Evolutionary conservation across 1,139 yeast genomes (phyloP).

Genomic region (Scheffersomyces titani): DNA sequence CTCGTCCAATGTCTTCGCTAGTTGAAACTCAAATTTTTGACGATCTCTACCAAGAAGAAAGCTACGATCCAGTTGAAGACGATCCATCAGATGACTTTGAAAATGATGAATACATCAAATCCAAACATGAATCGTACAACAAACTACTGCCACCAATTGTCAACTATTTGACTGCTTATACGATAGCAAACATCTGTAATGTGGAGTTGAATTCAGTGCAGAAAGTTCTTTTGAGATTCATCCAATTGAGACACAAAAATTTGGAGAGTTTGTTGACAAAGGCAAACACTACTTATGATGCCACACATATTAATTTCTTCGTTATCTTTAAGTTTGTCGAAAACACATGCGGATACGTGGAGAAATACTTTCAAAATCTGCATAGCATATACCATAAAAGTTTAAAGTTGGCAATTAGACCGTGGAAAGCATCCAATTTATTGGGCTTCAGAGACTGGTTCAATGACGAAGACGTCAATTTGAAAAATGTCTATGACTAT

Average conservation of each 20-base stretch:
- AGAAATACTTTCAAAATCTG: slow-evolving; percentile 22
- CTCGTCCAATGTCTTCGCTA: background rate
- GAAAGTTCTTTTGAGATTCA: slow-evolving; percentile 22
- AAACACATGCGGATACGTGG: slow-evolving; percentile 32
- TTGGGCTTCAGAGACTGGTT: slow-evolving; percentile 36
- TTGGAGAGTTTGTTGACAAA: slow-evolving; percentile 17
- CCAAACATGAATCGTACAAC: slow-evolving; percentile 15
- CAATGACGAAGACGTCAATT: slow-evolving; percentile 12
- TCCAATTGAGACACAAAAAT: slow-evolving; percentile 25
- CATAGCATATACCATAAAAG: slow-evolving; percentile 21
- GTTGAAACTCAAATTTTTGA: slow-evolving; percentile 2
- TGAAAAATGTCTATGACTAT: slow-evolving; percentile 9
- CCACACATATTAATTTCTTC: slow-evolving; percentile 23
- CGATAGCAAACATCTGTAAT: slow-evolving; percentile 25
- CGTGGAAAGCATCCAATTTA: slow-evolving; percentile 31
- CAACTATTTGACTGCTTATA: slow-evolving; percentile 35
- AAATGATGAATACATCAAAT: slow-evolving; percentile 12
- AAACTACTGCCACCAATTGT: slow-evolving; percentile 31
- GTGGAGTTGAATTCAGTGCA: slow-evolving; percentile 20
- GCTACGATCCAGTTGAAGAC: slow-evolving; percentile 16
- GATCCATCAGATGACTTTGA: slow-evolving; percentile 7
- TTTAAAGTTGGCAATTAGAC: slow-evolving; percentile 18
- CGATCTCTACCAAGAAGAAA: slow-evolving; percentile 20
- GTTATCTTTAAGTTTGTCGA: slow-evolving; percentile 34
- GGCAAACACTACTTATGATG: slow-evolving; percentile 1